Conservation (phyloP, 192 early-diverging fungal genomes). For the Phlyctochytrium arcticum region DNA sequence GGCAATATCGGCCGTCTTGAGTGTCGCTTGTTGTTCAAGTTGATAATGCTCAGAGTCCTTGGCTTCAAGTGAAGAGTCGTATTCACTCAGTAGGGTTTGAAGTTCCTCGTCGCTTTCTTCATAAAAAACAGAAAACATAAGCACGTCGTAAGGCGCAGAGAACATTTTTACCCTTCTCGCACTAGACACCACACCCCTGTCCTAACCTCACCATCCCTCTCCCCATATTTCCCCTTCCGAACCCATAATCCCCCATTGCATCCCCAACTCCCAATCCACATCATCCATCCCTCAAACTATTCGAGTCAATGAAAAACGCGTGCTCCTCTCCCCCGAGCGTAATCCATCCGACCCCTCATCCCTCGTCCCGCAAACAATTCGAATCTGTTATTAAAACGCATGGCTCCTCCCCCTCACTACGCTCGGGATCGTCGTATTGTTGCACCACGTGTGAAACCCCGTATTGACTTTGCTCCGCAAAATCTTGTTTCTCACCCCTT, state of each 20-base stretch:
- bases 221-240: slow-evolving; percentile 75
- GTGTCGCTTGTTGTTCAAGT: slow-evolving; percentile 10
- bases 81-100: slow-evolving; percentile 46
- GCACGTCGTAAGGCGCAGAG: too few relatives aligned
- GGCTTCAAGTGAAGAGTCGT: slow-evolving; percentile 18
- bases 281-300: too few relatives aligned
- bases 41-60: slow-evolving; percentile 13
- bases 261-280: slow-evolving; percentile 70
- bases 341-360: too few relatives aligned
- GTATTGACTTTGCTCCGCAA: too few relatives aligned
- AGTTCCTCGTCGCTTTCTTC: slow-evolving; percentile 63
- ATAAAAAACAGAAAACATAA: background rate
- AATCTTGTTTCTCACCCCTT: too few relatives aligned
- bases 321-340: too few relatives aligned
- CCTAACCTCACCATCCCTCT: slow-evolving; percentile 59
- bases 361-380: too few relatives aligned
- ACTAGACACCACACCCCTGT: slow-evolving; percentile 18
- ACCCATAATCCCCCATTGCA: slow-evolving; percentile 53
- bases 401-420: too few relatives aligned
- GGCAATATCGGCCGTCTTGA: slow-evolving; percentile 23
- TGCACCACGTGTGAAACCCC: too few relatives aligned
- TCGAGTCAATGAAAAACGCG: too few relatives aligned
- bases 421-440: too few relatives aligned
- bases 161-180: background rate
- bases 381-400: too few relatives aligned